A percentile compares a stretch with the other conserved stretches of the same genome.
Evolutionary conservation across 305 asterid genomes (phyloP).

Genomic region (Lippia alba): DNA sequence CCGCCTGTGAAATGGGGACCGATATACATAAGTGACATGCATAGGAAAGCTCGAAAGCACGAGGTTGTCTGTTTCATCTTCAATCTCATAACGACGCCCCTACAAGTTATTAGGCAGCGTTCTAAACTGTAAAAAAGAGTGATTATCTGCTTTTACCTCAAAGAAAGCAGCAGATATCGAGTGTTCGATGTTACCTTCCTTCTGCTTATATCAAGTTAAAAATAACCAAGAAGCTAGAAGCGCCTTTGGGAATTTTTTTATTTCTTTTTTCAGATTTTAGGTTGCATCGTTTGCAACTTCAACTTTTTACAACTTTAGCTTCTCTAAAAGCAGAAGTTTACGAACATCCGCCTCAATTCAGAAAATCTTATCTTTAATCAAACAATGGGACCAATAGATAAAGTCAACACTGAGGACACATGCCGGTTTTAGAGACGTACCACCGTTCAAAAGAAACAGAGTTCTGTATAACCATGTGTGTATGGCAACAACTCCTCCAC

Average conservation of each 20-base stretch:
- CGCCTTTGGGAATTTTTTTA: neutral
- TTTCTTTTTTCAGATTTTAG: neutral
- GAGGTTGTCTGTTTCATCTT: neutral
- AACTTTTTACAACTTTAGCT: no score
- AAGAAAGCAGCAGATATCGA: no score
- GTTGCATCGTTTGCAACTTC: no score
- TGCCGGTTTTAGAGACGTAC: slow-evolving; percentile 4
- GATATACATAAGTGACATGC: slow-evolving; percentile 23
- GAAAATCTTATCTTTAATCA: neutral
- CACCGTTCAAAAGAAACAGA: slow-evolving; percentile 72
- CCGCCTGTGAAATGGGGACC: slow-evolving; percentile 47
- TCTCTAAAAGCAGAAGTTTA: no score
- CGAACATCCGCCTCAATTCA: no score
- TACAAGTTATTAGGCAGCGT: no score
- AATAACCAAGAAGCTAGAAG: no score
- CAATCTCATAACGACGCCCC: neutral
- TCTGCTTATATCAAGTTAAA: no score
- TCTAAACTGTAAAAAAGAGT: no score
- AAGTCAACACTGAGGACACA: neutral
- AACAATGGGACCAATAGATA: neutral
- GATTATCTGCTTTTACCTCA: no score
- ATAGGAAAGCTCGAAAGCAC: neutral
- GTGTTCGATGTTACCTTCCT: no score
- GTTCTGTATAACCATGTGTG: slow-evolving; percentile 90
- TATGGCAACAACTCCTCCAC: slow-evolving; percentile 89